These are phyloP conservation scores for Danielia oregonensis DNA, from an alignment of 805 yeast genomes.

Conservation along the genomic window DNA sequence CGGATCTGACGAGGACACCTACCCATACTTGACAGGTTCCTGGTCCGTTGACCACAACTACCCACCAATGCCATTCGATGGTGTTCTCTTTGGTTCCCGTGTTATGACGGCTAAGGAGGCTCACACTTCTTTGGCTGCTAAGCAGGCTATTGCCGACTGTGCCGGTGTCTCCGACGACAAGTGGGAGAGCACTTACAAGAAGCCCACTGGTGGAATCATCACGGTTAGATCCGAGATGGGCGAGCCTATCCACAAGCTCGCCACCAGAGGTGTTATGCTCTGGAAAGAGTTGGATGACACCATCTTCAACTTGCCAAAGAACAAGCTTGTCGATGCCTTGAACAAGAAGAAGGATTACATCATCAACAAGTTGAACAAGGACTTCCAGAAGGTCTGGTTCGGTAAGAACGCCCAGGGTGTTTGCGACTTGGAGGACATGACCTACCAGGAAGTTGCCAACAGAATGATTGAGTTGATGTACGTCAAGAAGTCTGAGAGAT, in stretches of 20 bases:
- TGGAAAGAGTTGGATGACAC: slow-evolving; percentile 98
- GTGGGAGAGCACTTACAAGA: slow-evolving; percentile 95
- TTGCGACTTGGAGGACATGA: slow-evolving; percentile 93
- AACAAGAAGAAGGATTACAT: slow-evolving; percentile 82
- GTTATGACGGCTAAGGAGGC: slow-evolving; percentile 98
- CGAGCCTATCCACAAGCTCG: slow-evolving; percentile 98
- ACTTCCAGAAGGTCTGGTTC: slow-evolving; percentile 98
- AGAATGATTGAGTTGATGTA: slow-evolving; percentile 87
- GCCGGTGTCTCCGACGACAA: slow-evolving; percentile 82
- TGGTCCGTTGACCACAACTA: slow-evolving; percentile 87
- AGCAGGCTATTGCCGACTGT: slow-evolving; percentile 84
- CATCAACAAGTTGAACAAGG: slow-evolving; percentile 81
- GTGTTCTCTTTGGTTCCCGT: slow-evolving; percentile 92
- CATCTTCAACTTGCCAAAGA: slow-evolving; percentile 86
- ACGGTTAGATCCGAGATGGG: slow-evolving; percentile 99
- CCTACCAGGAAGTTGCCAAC: slow-evolving; percentile 84
- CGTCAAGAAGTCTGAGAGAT: slow-evolving; percentile 70
- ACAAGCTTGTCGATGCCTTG: slow-evolving; percentile 77
- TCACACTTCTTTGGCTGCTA: slow-evolving; percentile 89
- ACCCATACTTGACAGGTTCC: slow-evolving; percentile 94
- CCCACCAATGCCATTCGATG: slow-evolving; percentile 99
- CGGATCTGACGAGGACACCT: slow-evolving; percentile 95
- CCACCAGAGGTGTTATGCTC: slow-evolving; percentile 94
- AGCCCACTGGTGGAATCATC: slow-evolving; percentile 94
- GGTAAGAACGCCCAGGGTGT: slow-evolving; percentile 74